Evolutionary conservation across 176 grass and related monocot species (phyloP), one percentile per base, ranked within the genome.

Genomic region (Poa annua): DNA sequence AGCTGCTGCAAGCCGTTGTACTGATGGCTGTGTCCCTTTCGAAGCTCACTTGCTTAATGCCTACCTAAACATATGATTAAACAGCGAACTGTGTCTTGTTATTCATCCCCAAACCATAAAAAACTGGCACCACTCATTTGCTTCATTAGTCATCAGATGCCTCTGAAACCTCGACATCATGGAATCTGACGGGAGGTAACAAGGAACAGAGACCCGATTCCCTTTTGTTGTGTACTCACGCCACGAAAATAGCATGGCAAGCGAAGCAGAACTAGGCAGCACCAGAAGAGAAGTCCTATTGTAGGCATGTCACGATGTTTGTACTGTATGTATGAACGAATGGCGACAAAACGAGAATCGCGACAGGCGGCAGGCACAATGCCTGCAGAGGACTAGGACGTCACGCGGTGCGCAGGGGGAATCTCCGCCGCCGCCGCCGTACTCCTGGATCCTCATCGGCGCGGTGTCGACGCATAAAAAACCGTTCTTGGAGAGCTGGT

Each of bases 261-360:
- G 49, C 5, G 24, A 36, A 49, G 50, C 67, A 8, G 42, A 74
- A 52, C 7, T 44, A 42, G 71, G 42, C 72, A 33, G 35, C 22
- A 39, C 13, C 21, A 44, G 2, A 44, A 0, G 0, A 15, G 2
- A 64, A 55, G 19, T 64, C 53, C 19, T 39, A 48, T 54, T 55
- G 19, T 64, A 71, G 62, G 71, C 24, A 63, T 14, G 49, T 26
- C 84, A 86, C 79, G 66, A 74, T 33, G 47, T 2, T 5, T 9
- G 41, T 11, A 14, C 1, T 1, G 29, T 29, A 29, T 29, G 48
- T 21, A 74, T 66, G 57, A 22, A 83, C 3, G 66, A 33, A 22
- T 79, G 57, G 56, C 15, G 80, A 83, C 74, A 90, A 74, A 85
- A 85, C 7, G 7, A 71, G 70, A 29, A n/a, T 48, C 51, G 25